These are phyloP conservation scores for Pestalotiopsis fici DNA, from an alignment of 2,329 filamentous ascomycete genomes.

Conservation along the genomic window DNA sequence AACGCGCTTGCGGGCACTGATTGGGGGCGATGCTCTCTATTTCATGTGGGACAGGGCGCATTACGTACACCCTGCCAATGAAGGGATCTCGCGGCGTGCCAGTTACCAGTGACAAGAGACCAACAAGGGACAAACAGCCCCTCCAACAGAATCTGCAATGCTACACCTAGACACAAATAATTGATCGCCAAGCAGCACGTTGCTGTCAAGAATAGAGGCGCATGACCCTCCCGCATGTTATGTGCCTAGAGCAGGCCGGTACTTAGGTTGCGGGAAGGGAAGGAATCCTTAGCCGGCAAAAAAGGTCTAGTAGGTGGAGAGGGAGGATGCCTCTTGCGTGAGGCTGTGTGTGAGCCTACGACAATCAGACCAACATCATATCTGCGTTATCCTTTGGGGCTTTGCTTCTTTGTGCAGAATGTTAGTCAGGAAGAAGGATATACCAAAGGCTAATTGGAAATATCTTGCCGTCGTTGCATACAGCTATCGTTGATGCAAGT, in stretches of 20 bases:
- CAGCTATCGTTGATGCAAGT: background rate
- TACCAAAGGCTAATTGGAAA: too few species aligned
- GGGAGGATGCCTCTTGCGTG: too few species aligned
- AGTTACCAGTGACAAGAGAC: background rate
- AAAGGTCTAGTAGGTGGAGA: too few species aligned
- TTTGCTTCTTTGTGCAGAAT: too few species aligned
- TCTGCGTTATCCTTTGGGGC: too few species aligned
- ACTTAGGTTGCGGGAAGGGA: too few species aligned
- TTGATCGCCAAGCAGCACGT: background rate
- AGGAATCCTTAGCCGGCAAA: too few species aligned
- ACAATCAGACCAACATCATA: too few species aligned
- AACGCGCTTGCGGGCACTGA: background rate
- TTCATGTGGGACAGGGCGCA: background rate
- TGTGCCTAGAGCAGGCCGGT: too few species aligned
- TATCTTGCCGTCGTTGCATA: too few species aligned
- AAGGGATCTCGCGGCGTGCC: background rate
- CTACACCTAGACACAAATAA: background rate
- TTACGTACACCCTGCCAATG: background rate
- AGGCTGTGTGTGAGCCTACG: too few species aligned
- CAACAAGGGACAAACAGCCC: background rate
- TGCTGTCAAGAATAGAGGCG: background rate
- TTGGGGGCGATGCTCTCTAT: slow-evolving; percentile 5
- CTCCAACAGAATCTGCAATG: background rate
- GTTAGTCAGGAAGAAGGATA: too few species aligned
- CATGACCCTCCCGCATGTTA: background rate